These are phyloP conservation scores for Pichia sp. DNA, from an alignment of 1,139 yeast genomes.

Conservation along the genomic window DNA sequence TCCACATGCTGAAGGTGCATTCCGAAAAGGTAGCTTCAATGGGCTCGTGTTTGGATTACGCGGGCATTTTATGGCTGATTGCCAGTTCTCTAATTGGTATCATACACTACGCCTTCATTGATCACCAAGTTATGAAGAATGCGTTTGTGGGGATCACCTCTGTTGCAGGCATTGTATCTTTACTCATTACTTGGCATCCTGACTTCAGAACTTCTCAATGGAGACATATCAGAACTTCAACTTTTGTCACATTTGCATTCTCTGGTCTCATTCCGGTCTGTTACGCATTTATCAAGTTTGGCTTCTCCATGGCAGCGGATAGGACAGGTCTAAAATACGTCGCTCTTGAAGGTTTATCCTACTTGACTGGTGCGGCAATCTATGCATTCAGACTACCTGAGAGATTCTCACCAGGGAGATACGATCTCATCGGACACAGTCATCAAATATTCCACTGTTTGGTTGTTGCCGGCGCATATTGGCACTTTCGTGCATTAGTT, in stretches of 20 bases:
- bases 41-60: conserved; percentile 80
- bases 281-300: conserved; percentile 40
- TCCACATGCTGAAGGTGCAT: conserved; percentile 74
- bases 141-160: conserved; percentile 44
- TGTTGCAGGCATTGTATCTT: conserved; percentile 54
- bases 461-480: conserved; percentile 74
- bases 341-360: conserved; percentile 60
- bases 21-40: conserved; percentile 51
- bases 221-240: conserved; percentile 68
- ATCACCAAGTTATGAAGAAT: conserved; percentile 30
- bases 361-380: conserved; percentile 70
- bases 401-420: conserved; percentile 54
- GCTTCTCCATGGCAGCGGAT: conserved; percentile 38
- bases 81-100: conserved; percentile 70
- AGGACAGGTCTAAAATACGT: conserved; percentile 59
- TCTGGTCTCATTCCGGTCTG: conserved; percentile 69
- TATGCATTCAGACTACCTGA: conserved; percentile 83
- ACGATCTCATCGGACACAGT: conserved; percentile 73
- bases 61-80: conserved; percentile 76
- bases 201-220: conserved; percentile 62
- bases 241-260: conserved; percentile 77
- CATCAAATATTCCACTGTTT: conserved; percentile 83
- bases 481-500: conserved; percentile 65
- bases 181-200: conserved; percentile 56
- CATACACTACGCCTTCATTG: conserved; percentile 59